Base-by-base conservation (phyloP, 257 asterid genomes). In the Ballota nigra region DNA sequence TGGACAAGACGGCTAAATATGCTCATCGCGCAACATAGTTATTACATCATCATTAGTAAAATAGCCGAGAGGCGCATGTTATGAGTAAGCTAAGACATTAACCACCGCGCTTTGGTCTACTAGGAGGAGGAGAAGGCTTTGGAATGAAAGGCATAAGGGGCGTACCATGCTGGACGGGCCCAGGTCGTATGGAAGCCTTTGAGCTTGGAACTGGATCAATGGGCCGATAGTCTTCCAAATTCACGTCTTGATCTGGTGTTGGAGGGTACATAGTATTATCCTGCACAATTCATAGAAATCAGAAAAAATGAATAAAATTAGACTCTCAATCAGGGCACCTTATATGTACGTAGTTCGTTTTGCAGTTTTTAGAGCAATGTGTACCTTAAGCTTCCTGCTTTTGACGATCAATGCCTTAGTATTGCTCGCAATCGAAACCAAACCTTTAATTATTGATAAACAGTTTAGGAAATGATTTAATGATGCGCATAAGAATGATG, bases 141-240 rank as follows among this genome's bases (percentile, higher is more conserved):
- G 98, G 96, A 74, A 92, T 85, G 61, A 78, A 88, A 33, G 98
- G 98, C 88, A 83, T 78, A 23, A 90, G 83, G 56, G 98, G 98
- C 71, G 96, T 83, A 8, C 90, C 96, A 40, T 93, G 98, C 69
- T 88, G 94, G 71, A 93, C 80, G 2, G 97, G 95, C 41, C 91
- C 90, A 0, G 82, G 97, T 69, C 92, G 77, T 65, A 91, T 66
- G 2, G 88, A 81, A 13, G 89, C 86, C 79, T 88, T 91, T 34
- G 93, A 86, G 72, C 82, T 93, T 3, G 98, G 97, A 33, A 77
- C 90, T 31, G 96, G 98, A 78, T 91, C 86, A 0, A 91, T 81
- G 0, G 91, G 94, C 1, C 91, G 82, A 19, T 93, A 93, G 63
- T 93, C 97, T 33, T 93, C 92, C 75, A 89, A 71, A 65, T 56